Conservation (phyloP, 108 stramenopile species). For the Skeletonema potamos region DNA sequence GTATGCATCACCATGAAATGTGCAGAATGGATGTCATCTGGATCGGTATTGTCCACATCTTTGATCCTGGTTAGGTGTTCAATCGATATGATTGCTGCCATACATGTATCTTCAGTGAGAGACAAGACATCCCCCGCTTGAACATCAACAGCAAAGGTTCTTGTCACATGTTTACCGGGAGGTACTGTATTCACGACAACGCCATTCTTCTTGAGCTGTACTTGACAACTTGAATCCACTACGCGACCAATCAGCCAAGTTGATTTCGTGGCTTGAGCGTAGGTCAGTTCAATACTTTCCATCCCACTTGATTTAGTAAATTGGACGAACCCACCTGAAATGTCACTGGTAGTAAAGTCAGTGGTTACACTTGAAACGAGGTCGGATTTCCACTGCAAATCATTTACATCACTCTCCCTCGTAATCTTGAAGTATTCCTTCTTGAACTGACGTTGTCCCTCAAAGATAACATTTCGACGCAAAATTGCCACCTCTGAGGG, state of each 20-base stretch:
- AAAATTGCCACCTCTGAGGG: slow-evolving; percentile 39
- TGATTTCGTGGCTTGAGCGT: not conserved
- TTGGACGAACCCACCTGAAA: not conserved
- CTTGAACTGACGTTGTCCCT: slow-evolving; percentile 8
- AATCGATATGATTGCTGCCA: not conserved
- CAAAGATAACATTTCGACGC: slow-evolving; percentile 41
- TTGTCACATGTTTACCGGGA: not conserved
- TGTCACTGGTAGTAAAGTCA: not conserved
- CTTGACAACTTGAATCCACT: not conserved
- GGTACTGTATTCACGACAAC: not conserved
- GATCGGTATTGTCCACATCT: not conserved
- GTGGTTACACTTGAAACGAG: not conserved
- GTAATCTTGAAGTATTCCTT: not conserved
- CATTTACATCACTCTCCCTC: not conserved
- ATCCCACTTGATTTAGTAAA: not conserved
- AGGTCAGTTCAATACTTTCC: not conserved
- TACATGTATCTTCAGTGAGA: not conserved
- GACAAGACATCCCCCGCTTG: not conserved
- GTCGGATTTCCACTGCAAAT: not conserved
- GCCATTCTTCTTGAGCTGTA: slow-evolving; percentile 1
- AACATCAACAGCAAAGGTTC: not conserved
- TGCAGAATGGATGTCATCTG: not conserved
- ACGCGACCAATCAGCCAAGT: not conserved
- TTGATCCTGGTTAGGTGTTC: not conserved
- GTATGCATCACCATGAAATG: slow-evolving; percentile 42